Base-by-base conservation (phyloP, 2,329 filamentous ascomycete genomes). In the Ophiostoma piceae region DNA sequence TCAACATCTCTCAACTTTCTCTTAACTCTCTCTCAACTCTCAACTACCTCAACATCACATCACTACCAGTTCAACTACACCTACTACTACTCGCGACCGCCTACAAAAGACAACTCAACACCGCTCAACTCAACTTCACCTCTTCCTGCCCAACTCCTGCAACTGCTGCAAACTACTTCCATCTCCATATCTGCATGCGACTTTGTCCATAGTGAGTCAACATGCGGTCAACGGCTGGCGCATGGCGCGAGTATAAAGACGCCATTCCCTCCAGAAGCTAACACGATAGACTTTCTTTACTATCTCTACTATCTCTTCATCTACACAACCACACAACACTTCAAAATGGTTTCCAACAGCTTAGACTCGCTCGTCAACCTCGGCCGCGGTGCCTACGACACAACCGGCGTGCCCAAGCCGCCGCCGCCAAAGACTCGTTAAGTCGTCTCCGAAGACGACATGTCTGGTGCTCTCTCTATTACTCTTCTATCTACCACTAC, bases 361-460 rank as follows among this genome's bases (percentile, higher is more conserved):
- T 76, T 76, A 71, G 74, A 76, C 73, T 69, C 71, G 57, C 72
- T 73, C 66, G 71, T 75, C 75, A 78, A 79, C 76, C 76, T 78
- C 69, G 78, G 77, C 74, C 76, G 78, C 14, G 78, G 77, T 37
- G 78, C 78, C 72, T 79, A 79, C 69, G 78, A 79, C 72, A 79
- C 78, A 70, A 79, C 78, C 37, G 78, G 78, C 37, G 77, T 79
- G 11, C 77, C 77, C 43, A 79, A 79, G 75, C 78, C 78, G 12
- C 76, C 76, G 67, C 78, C 77, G 69, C 78, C 78, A 39, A 79
- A 79, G 75, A 76, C 77, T 54, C 75, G 76, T 72, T 78, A 78
- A 77, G 54, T 62, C 26, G 54, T 62, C 26, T 12, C 11, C 7
- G 32, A 57, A 22, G n/a, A 16, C 57, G 51, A 57, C 26, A 57